Conservation (phyloP, 164 flowering plant species). For the Aristolochia fimbriata region DNA sequence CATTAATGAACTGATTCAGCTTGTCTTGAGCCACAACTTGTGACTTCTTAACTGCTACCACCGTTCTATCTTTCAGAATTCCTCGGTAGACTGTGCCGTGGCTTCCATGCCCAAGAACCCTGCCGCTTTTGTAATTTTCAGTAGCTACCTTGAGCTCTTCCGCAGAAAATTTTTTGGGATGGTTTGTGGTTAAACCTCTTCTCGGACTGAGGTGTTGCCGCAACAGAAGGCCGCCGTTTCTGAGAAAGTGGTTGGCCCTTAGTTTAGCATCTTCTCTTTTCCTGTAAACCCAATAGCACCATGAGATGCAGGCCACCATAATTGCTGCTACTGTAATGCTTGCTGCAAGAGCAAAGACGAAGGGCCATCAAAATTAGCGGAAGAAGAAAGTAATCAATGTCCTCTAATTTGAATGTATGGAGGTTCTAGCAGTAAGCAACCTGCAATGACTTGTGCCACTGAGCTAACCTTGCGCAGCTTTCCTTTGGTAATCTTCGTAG, state of each 20-base stretch:
- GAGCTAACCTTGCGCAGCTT: background rate
- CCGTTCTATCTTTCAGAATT: background rate
- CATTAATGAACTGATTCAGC: constrained; percentile 6
- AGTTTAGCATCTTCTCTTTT: constrained; percentile 12
- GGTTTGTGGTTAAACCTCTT: background rate
- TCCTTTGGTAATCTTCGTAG: background rate
- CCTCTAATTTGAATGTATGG: background rate
- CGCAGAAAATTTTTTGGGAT: constrained; percentile 2
- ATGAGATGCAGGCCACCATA: background rate
- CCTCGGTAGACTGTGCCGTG: constrained; percentile 5
- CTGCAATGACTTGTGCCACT: background rate
- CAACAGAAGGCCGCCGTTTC: constrained; percentile 8
- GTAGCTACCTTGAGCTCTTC: constrained; percentile 4
- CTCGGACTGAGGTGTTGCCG: constrained; percentile 1
- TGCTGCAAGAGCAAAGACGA: background rate
- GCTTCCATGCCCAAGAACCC: constrained; percentile 4
- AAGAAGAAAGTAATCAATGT: background rate
- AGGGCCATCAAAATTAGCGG: background rate
- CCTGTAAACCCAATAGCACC: constrained; percentile 15
- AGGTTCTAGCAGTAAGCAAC: background rate
- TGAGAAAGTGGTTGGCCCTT: background rate
- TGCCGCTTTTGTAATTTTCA: background rate
- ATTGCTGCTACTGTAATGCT: background rate
- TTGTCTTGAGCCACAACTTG: background rate
- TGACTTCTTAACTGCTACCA: constrained; percentile 5